Evolutionary conservation across 2,329 filamentous ascomycete genomes (phyloP).

Genomic region (Geosmithia putterillii): DNA sequence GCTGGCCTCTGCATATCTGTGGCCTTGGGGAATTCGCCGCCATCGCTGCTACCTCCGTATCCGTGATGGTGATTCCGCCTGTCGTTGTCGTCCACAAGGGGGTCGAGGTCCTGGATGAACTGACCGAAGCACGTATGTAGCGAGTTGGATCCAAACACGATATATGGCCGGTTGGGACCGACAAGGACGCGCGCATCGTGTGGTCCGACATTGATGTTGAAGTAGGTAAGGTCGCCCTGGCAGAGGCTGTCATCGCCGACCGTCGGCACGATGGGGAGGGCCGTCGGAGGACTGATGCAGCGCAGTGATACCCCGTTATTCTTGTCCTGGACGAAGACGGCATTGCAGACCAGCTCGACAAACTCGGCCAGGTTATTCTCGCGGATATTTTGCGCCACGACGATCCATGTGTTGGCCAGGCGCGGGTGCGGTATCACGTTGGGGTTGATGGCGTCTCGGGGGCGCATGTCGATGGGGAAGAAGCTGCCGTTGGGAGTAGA

Average conservation of each 20-base stretch:
- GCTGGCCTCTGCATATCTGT: constrained; percentile 39
- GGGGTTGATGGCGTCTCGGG: constrained; percentile 32
- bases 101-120: constrained; percentile 41
- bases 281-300: constrained; percentile 26
- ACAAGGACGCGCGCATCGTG: constrained; percentile 47
- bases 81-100: constrained; percentile 30
- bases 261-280: constrained; percentile 34
- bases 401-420: constrained; percentile 31
- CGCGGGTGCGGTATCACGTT: constrained; percentile 45
- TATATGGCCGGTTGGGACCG: constrained; percentile 35
- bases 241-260: constrained; percentile 32
- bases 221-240: constrained; percentile 24
- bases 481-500: constrained; percentile 32
- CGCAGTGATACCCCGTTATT: too few relatives aligned
- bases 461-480: constrained; percentile 35
- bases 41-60: too few relatives aligned
- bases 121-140: constrained; percentile 41
- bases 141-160: constrained; percentile 44
- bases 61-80: neutral
- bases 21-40: constrained; percentile 23
- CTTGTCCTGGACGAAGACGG: constrained; percentile 26
- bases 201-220: constrained; percentile 34
- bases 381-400: constrained; percentile 33
- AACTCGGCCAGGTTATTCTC: constrained; percentile 16
- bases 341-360: constrained; percentile 36